Conservation (phyloP, 2,329 filamentous ascomycete genomes). For the Lecanicillium sp. region DNA sequence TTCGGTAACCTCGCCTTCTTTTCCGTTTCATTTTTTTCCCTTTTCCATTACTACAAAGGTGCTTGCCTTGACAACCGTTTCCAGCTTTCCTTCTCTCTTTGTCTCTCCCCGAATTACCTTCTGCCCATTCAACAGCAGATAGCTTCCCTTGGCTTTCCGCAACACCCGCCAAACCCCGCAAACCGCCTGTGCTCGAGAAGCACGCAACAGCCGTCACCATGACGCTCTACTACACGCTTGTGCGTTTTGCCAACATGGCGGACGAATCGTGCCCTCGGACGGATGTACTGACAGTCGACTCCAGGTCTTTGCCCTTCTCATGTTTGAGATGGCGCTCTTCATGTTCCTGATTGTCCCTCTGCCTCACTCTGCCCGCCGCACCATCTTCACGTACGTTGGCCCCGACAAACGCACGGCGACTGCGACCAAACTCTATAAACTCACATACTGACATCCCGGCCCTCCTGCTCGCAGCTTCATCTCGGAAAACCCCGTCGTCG, state of each 20-base stretch:
- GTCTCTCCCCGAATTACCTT: no score
- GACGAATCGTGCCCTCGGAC: neutral
- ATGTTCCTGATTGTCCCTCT: constrained; percentile 77
- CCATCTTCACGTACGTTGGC: constrained; percentile 63
- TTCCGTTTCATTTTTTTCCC: neutral
- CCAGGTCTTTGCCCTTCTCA: constrained; percentile 76
- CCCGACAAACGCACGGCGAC: neutral
- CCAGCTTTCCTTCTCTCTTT: no score
- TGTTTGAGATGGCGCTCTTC: constrained; percentile 79
- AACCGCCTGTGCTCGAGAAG: no score
- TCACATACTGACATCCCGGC: constrained; percentile 7
- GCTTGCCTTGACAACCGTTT: no score
- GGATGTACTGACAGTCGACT: constrained; percentile 20
- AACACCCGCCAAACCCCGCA: no score
- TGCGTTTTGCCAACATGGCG: constrained; percentile 25
- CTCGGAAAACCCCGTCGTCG: constrained; percentile 76
- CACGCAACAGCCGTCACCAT: constrained; percentile 33
- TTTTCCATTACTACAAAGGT: neutral
- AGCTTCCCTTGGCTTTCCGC: no score
- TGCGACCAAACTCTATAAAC: constrained; percentile 1
- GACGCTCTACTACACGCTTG: constrained; percentile 54
- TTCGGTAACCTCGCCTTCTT: neutral
- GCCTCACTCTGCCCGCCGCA: constrained; percentile 78
- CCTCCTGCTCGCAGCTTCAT: no score
- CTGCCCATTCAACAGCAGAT: no score